Base-by-base conservation (phyloP, 169 alveolate genomes). In the Eimeria falciformis region DNA sequence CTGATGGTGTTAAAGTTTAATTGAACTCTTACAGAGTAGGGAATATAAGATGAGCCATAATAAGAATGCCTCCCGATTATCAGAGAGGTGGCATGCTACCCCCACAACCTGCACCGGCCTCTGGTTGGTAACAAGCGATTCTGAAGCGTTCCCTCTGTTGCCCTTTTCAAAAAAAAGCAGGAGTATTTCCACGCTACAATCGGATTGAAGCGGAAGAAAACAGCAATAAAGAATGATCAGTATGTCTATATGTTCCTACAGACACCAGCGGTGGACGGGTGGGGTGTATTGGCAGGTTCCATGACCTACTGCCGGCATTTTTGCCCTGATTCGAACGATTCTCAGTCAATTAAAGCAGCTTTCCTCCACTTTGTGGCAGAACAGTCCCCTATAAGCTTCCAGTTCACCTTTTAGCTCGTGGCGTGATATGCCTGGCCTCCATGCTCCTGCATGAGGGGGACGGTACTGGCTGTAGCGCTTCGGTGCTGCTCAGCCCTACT, bases 221-320 rank as follows among this genome's bases (percentile, higher is more conserved):
- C 62, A 50, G 14, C 62, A 50, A 14, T 50, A 50, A 50, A 7
- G 7, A 50, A 14, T 11, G 7, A 50, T 50, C 62, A 50, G 62
- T 14, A 11, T 14, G 62, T 14, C n/a, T 7, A 7, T 50, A 14
- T 50, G n/a, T 50, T 11, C 7, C 23, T 50, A 53, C 89, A 79
- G 89, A 53, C 89, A 47, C 58, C 73, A 47, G 73, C 89, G 75
- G 73, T 27, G 37, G 73, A 62, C 58, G 89, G 37, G 89, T 79
- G 89, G 89, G 89, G 89, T 29, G 89, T 23, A 79, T 69, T 73
- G 55, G 46, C 75, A 50, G 89, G 66, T 50, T 45, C 47, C 7
- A 43, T 33, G 50, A 79, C 89, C 27, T 79, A 79, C 89, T 14
- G 89, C 58, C 65, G 89, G 89, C 89, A 79, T 79, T 79, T 79